These are phyloP conservation scores for Thalassiosira ordinaria DNA, from an alignment of 352 stramenopile species.

Conservation along the genomic window DNA sequence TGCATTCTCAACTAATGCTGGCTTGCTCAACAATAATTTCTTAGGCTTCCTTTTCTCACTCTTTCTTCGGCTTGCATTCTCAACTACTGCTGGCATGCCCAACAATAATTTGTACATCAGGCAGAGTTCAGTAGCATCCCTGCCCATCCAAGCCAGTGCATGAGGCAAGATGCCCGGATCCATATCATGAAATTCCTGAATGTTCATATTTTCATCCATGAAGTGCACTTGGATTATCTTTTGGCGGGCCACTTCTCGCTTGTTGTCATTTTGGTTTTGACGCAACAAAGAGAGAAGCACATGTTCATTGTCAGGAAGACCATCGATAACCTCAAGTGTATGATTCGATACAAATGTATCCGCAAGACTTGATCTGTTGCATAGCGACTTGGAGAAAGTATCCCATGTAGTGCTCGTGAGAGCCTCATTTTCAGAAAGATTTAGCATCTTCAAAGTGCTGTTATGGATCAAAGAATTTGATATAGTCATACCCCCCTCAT, in stretches of 20 bases:
- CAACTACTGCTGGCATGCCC: too few species aligned
- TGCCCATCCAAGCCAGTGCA: constrained; percentile 15
- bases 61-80: too few species aligned
- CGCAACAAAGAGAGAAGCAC: not conserved
- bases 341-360: not conserved
- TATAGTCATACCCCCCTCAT: too few species aligned
- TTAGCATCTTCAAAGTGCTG: not conserved
- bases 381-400: not conserved
- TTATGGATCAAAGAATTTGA: too few species aligned
- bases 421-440: not conserved
- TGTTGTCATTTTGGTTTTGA: not conserved
- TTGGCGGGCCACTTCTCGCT: not conserved
- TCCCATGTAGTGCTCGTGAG: not conserved
- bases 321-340: not conserved
- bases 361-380: not conserved
- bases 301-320: not conserved
- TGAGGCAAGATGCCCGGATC: not conserved
- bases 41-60: too few species aligned
- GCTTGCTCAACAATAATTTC: too few species aligned
- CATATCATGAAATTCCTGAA: not conserved
- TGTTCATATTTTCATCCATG: not conserved
- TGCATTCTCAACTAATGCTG: too few species aligned
- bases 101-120: not conserved
- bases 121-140: not conserved
- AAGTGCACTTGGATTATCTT: constrained; percentile 7